A percentile compares a stretch with the other conserved stretches of the same genome.
phyloP scores from a whole-genome alignment of 257 asterid species.

The Capsicum baccatum region DNA sequence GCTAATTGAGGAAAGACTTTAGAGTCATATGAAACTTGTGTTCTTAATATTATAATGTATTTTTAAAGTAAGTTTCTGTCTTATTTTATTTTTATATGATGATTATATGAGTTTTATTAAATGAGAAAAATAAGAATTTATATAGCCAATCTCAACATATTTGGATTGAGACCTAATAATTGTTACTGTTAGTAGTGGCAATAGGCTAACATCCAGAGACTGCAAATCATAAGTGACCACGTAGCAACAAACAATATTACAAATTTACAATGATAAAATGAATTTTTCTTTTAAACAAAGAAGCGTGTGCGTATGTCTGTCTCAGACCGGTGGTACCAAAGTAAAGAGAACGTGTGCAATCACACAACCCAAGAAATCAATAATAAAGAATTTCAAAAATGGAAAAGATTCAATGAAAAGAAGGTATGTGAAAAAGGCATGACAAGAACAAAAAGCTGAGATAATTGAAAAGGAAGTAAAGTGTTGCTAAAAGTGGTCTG shows the following conservation, averaged over 20 bases:
- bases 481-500: not conserved
- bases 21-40: not conserved
- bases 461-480: not conserved
- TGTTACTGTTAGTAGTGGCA: too few relatives aligned
- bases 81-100: too few relatives aligned
- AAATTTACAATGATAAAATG: too few relatives aligned
- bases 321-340: not conserved
- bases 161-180: too few relatives aligned
- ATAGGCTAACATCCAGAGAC: too few relatives aligned
- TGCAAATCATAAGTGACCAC: too few relatives aligned
- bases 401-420: slow-evolving; percentile 23
- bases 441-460: not conserved
- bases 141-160: not conserved
- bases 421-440: not conserved
- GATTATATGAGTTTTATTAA: too few relatives aligned
- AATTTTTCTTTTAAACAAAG: not conserved
- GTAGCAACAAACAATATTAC: too few relatives aligned
- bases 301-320: slow-evolving; percentile 32
- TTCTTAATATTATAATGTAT: too few relatives aligned
- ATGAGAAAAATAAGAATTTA: too few relatives aligned
- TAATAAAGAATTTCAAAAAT: not conserved
- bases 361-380: slow-evolving; percentile 18
- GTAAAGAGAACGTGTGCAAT: slow-evolving; percentile 21
- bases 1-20: not conserved
- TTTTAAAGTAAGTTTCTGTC: too few relatives aligned